These are phyloP conservation scores for Nidula niveotomentosa DNA, from an alignment of 1,284 basidiomycete species.

Conservation along the genomic window DNA sequence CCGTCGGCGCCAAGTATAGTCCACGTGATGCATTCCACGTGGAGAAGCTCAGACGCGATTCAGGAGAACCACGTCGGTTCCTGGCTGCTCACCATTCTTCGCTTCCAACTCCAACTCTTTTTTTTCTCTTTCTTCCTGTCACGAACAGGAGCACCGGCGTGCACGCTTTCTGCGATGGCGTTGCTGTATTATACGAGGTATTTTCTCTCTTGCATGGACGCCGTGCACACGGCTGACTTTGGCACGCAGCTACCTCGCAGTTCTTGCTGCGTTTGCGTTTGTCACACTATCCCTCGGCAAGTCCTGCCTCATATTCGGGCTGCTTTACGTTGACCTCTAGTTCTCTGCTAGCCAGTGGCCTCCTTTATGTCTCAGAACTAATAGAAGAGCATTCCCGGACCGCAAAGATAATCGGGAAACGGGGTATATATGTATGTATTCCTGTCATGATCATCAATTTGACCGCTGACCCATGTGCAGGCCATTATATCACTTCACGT, in stretches of 20 bases:
- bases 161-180: slow-evolving; percentile 30
- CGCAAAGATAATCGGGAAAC: slow-evolving; percentile 80
- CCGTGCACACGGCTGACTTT: slow-evolving; percentile 1
- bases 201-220: slow-evolving; percentile 6
- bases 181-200: slow-evolving; percentile 55
- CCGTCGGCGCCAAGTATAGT: background rate
- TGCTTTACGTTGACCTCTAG: slow-evolving; percentile 7
- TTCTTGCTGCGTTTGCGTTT: slow-evolving; percentile 71
- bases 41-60: background rate
- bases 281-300: slow-evolving; percentile 79
- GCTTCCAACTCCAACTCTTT: background rate
- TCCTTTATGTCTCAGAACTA: slow-evolving; percentile 90
- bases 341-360: slow-evolving; percentile 72
- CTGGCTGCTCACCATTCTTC: background rate
- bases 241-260: slow-evolving; percentile 59
- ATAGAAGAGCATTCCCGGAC: slow-evolving; percentile 89
- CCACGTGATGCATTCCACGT: background rate
- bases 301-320: slow-evolving; percentile 12
- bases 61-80: background rate
- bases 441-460: background rate
- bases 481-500: slow-evolving; percentile 75
- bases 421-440: slow-evolving; percentile 79
- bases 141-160: slow-evolving; percentile 3
- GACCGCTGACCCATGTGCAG: slow-evolving; percentile 36
- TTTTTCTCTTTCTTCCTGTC: slow-evolving; percentile 1